Evolutionary conservation across 116 monocot genomes (phyloP).

Genomic region (Zostera marina): DNA sequence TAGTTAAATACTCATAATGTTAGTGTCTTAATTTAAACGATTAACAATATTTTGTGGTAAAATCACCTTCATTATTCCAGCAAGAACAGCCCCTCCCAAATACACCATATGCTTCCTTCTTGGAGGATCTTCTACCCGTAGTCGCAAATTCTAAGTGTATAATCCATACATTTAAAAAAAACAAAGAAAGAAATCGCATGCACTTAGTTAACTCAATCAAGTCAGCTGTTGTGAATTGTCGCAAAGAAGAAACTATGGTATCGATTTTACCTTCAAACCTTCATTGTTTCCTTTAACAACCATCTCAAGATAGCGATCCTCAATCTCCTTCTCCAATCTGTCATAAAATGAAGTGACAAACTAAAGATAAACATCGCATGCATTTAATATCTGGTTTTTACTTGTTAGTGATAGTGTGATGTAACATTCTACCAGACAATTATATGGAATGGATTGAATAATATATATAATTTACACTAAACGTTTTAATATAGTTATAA

Average conservation of each 20-base stretch:
- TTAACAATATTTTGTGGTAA: background rate
- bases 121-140: constrained; percentile 88
- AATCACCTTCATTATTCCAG: constrained; percentile 93
- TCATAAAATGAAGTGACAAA: background rate
- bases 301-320: constrained; percentile 68
- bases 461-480: too few species aligned
- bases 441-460: too few species aligned
- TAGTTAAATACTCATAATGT: background rate
- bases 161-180: background rate
- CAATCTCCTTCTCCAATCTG: constrained; percentile 87
- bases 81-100: constrained; percentile 92
- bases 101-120: constrained; percentile 97
- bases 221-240: too few species aligned
- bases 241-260: too few species aligned
- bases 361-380: background rate
- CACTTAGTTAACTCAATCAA: too few species aligned
- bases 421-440: too few species aligned
- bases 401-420: too few species aligned
- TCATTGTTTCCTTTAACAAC: constrained; percentile 95
- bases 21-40: too few species aligned
- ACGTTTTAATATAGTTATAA: too few species aligned
- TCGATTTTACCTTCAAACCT: constrained; percentile 90
- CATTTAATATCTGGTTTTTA: background rate
- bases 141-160: constrained; percentile 46
- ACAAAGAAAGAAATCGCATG: background rate